Percentiles rank a stretch among this genome's conserved stretches.
These are phyloP conservation scores for Cucurbita moschata DNA, from an alignment of 306 rosid species.

Conservation along the genomic window DNA sequence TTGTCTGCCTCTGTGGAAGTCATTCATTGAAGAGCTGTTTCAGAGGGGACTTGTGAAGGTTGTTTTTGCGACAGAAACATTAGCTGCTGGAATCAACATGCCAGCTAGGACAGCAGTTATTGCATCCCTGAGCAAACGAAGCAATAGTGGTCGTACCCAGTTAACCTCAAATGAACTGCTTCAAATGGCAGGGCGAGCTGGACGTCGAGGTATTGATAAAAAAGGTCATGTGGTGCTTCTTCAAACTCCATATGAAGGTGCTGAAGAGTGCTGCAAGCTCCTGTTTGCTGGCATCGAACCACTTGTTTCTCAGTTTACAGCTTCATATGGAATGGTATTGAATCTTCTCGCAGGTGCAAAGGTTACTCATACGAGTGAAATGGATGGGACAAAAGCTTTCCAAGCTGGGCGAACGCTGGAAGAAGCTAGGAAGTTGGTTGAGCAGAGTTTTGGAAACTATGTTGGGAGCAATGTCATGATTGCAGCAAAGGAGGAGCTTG, in stretches of 20 bases:
- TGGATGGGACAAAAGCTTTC: slow-evolving; percentile 28
- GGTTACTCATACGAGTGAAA: slow-evolving; percentile 48
- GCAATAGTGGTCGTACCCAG: slow-evolving; percentile 48
- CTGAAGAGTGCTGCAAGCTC: slow-evolving; percentile 88
- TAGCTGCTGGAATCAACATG: slow-evolving; percentile 97
- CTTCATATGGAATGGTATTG: slow-evolving; percentile 95
- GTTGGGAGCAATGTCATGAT: slow-evolving; percentile 90
- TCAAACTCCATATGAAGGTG: slow-evolving; percentile 80
- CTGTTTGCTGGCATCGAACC: slow-evolving; percentile 88
- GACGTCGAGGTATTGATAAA: slow-evolving; percentile 87
- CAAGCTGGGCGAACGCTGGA: slow-evolving; percentile 60
- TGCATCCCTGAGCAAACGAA: slow-evolving; percentile 79
- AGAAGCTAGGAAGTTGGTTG: slow-evolving; percentile 92
- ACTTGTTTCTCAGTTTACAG: slow-evolving; percentile 87
- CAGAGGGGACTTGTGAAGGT: slow-evolving; percentile 93
- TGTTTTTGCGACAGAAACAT: slow-evolving; percentile 94
- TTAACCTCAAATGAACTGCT: slow-evolving; percentile 79
- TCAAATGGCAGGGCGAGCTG: slow-evolving; percentile 99
- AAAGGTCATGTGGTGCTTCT: slow-evolving; percentile 77
- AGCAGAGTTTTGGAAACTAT: slow-evolving; percentile 96
- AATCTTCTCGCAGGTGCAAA: slow-evolving; percentile 84
- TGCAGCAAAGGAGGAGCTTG: slow-evolving; percentile 84
- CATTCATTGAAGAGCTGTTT: slow-evolving; percentile 84
- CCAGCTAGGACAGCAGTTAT: slow-evolving; percentile 92
- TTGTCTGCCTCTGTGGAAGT: slow-evolving; percentile 89